Evolutionary conservation across 75 land plant species (phyloP).

Genomic region (Selaginella moellendorffii): DNA sequence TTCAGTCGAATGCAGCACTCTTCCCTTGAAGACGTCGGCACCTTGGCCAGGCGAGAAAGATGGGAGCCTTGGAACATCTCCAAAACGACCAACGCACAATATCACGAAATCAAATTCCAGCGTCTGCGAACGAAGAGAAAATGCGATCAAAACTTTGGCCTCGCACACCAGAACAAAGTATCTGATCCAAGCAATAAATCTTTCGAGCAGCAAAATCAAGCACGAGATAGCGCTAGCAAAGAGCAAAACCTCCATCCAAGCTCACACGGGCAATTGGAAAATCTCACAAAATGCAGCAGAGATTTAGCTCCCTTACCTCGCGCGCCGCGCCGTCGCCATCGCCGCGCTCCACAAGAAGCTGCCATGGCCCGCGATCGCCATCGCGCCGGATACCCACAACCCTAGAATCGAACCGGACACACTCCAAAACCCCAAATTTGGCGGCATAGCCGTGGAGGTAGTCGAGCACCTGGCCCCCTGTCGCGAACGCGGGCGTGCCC

Average conservation of each 20-base stretch:
- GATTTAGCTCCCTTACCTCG: no score
- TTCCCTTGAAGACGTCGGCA: conserved; percentile 49
- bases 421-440: conserved; percentile 38
- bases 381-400: conserved; percentile 27
- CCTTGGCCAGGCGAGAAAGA: conserved; percentile 31
- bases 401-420: conserved; percentile 30
- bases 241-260: conserved; percentile 3
- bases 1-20: conserved; percentile 57
- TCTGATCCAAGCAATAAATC: background rate
- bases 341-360: conserved; percentile 13
- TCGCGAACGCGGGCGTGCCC: conserved; percentile 27
- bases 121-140: conserved; percentile 27
- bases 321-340: conserved; percentile 4
- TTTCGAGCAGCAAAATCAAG: background rate
- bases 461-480: conserved; percentile 37
- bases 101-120: conserved; percentile 48
- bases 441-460: conserved; percentile 50
- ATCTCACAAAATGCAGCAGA: no score
- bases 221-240: no score
- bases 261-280: conserved; percentile 7
- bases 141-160: background rate
- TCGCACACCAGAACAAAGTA: background rate
- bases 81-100: conserved; percentile 59
- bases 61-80: conserved; percentile 50
- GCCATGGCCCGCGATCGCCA: background rate